phyloP scores from a whole-genome alignment of 2,329 filamentous ascomycete genomes.

The Colletotrichum scovillei region DNA sequence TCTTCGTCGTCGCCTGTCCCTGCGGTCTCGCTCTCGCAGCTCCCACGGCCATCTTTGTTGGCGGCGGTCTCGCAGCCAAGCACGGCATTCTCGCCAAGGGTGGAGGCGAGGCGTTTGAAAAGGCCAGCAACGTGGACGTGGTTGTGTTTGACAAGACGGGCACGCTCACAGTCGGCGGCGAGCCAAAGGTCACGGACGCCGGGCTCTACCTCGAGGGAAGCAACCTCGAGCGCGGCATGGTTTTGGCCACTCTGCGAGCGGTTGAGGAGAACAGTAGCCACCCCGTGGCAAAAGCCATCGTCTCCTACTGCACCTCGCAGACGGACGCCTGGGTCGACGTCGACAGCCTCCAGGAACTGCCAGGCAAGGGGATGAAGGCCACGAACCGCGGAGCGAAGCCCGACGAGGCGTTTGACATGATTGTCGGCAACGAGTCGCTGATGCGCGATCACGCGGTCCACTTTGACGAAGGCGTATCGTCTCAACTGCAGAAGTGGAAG shows the following conservation, averaged over 20 bases:
- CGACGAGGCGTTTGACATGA: constrained; percentile 57
- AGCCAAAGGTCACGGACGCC: constrained; percentile 74
- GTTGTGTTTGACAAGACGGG: constrained; percentile 93
- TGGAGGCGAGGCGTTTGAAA: constrained; percentile 87
- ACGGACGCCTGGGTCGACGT: constrained; percentile 47
- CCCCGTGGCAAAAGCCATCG: constrained; percentile 78
- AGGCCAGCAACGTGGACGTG: constrained; percentile 80
- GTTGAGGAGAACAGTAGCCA: constrained; percentile 80
- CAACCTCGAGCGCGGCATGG: constrained; percentile 30
- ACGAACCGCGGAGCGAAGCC: constrained; percentile 49
- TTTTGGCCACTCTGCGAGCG: constrained; percentile 67
- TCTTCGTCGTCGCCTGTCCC: constrained; percentile 88
- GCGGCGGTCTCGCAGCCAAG: constrained; percentile 81
- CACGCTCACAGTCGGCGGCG: constrained; percentile 79
- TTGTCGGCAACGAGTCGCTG: constrained; percentile 80
- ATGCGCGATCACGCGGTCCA: constrained; percentile 63
- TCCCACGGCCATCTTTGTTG: constrained; percentile 87
- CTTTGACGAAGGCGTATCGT: constrained; percentile 48
- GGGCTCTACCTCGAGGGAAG: constrained; percentile 49
- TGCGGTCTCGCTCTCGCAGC: constrained; percentile 88
- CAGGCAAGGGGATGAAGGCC: constrained; percentile 78
- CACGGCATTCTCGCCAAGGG: constrained; percentile 86
- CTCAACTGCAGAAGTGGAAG: constrained; percentile 67
- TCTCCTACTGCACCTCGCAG: constrained; percentile 65
- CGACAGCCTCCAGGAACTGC: constrained; percentile 70